These are phyloP conservation scores for Thuja plicata DNA, from an alignment of 83 land plant species.

Conservation along the genomic window DNA sequence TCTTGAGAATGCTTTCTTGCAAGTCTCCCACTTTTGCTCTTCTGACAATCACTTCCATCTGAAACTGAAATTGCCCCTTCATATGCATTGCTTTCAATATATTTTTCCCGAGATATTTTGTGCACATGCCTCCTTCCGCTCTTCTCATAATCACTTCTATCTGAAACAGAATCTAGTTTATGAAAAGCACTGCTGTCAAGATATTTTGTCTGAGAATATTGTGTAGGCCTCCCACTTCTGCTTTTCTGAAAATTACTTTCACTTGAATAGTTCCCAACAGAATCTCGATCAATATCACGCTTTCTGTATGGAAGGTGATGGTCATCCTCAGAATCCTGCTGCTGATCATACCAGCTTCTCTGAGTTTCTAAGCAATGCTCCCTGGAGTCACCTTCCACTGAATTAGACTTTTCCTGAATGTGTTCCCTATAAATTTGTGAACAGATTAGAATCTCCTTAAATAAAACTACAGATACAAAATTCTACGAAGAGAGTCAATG, in stretches of 20 bases:
- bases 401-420: slow-evolving; percentile 6
- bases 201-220: slow-evolving; percentile 9
- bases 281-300: slow-evolving; percentile 14
- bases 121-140: slow-evolving; percentile 2
- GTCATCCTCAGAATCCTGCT: background rate
- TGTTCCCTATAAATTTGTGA: background rate
- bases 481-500: background rate
- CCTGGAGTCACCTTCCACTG: slow-evolving; percentile 14
- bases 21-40: background rate
- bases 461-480: background rate
- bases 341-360: slow-evolving; percentile 4
- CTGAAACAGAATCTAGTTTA: slow-evolving; percentile 4
- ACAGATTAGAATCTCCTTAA: background rate
- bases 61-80: slow-evolving; percentile 7
- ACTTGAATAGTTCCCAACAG: slow-evolving; percentile 15
- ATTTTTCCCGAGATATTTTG: background rate
- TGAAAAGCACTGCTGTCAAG: slow-evolving; percentile 3
- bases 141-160: slow-evolving; percentile 11
- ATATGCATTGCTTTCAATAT: slow-evolving; percentile 6
- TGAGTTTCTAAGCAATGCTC: slow-evolving; percentile 1
- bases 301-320: background rate
- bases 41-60: slow-evolving; percentile 12
- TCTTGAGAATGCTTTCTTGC: background rate
- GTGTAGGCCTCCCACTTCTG: background rate
- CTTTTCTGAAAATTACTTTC: slow-evolving; percentile 1